These are phyloP conservation scores for Calocybe cyanea DNA, from an alignment of 768 basidiomycete species.

Conservation along the genomic window DNA sequence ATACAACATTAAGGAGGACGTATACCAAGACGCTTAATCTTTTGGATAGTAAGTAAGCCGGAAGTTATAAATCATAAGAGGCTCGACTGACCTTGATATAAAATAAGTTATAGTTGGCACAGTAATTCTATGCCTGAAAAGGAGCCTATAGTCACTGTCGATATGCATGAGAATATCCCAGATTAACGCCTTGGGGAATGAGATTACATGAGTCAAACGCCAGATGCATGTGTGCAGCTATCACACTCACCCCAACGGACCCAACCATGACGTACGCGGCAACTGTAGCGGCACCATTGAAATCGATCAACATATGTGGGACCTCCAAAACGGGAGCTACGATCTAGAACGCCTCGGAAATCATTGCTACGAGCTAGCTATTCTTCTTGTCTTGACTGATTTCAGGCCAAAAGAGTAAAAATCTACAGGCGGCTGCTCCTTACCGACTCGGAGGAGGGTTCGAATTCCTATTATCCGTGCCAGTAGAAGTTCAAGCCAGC, in stretches of 20 bases:
- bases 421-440: too few relatives aligned
- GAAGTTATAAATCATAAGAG: background rate
- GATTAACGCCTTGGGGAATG: slow-evolving; percentile 21
- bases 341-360: too few relatives aligned
- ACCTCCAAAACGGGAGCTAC: too few relatives aligned
- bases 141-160: slow-evolving; percentile 22
- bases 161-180: slow-evolving; percentile 31
- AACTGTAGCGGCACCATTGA: too few relatives aligned
- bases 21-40: slow-evolving; percentile 20
- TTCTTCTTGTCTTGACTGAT: too few relatives aligned
- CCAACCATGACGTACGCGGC: slow-evolving; percentile 24
- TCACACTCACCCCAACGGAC: slow-evolving; percentile 12
- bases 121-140: slow-evolving; percentile 14
- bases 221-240: too few relatives aligned
- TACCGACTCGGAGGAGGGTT: too few relatives aligned
- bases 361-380: too few relatives aligned
- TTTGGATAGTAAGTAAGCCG: background rate
- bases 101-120: slow-evolving; percentile 24
- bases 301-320: too few relatives aligned
- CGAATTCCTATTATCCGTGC: too few relatives aligned
- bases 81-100: slow-evolving; percentile 24
- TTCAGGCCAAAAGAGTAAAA: too few relatives aligned
- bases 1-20: slow-evolving; percentile 17
- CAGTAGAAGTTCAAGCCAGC: too few relatives aligned
- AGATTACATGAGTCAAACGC: background rate